phyloP scores from a whole-genome alignment of 1,284 basidiomycete species.

The Jaminaea rosea region DNA sequence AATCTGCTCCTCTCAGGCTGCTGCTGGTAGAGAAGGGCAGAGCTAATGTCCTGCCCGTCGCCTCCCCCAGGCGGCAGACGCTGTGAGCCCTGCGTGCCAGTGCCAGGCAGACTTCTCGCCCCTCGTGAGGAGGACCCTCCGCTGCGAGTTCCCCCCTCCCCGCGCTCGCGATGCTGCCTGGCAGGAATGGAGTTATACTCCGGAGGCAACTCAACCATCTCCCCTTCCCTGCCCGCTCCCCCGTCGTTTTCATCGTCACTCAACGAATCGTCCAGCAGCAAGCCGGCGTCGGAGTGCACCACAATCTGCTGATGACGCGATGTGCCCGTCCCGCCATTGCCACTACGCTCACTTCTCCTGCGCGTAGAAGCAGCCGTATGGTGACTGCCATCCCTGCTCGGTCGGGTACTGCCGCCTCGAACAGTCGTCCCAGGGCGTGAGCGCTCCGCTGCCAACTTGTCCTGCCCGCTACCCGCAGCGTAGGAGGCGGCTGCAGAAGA shows the following conservation, averaged over 20 bases:
- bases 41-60: not conserved
- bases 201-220: constrained; percentile 28
- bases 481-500: no score
- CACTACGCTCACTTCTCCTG: not conserved
- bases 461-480: not conserved
- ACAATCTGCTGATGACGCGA: constrained; percentile 4
- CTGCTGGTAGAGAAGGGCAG: not conserved
- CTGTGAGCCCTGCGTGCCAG: not conserved
- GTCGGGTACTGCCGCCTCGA: no score
- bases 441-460: not conserved
- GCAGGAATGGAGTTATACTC: constrained; percentile 24
- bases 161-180: not conserved
- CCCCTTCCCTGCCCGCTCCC: constrained; percentile 2
- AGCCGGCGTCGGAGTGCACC: constrained; percentile 27
- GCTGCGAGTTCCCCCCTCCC: not conserved
- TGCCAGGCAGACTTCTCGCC: not conserved
- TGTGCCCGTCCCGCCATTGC: no score
- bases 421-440: no score
- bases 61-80: not conserved
- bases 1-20: not conserved
- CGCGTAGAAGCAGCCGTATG: not conserved
- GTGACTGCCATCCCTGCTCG: not conserved
- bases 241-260: constrained; percentile 20
- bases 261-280: constrained; percentile 28
- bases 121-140: not conserved